Percentiles rank a stretch among this genome's conserved stretches.
Evolutionary conservation across 2,329 filamentous ascomycete species (phyloP).

Genomic region (Botrytis galanthina): DNA sequence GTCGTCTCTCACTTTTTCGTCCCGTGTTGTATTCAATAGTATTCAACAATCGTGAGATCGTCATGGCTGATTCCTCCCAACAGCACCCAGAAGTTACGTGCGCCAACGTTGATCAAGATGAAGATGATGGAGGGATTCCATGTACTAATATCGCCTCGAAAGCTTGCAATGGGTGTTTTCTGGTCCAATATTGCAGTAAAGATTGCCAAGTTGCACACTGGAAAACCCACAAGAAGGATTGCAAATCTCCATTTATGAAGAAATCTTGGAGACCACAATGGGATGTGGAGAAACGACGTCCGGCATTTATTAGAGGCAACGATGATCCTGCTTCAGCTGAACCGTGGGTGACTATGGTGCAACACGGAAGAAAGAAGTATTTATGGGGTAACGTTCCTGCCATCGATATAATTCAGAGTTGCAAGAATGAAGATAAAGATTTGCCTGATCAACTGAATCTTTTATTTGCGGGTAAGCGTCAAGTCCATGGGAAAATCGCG

Average conservation of each 20-base stretch:
- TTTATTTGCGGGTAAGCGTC: constrained; percentile 6
- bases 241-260: constrained; percentile 13
- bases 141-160: background rate
- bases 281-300: constrained; percentile 4
- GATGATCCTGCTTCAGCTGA: background rate
- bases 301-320: constrained; percentile 28
- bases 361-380: constrained; percentile 11
- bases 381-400: constrained; percentile 20
- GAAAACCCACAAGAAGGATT: constrained; percentile 12
- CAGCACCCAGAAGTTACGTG: background rate
- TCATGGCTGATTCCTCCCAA: background rate
- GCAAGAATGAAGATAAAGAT: constrained; percentile 2
- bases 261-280: constrained; percentile 10
- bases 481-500: background rate
- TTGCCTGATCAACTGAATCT: constrained; percentile 6
- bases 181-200: constrained; percentile 26
- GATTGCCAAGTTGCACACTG: constrained; percentile 38
- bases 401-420: background rate
- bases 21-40: background rate
- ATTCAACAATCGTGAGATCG: background rate
- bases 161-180: constrained; percentile 11
- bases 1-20: background rate
- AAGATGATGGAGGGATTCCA: background rate
- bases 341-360: background rate
- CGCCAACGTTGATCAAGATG: background rate